Evolutionary conservation across 2,329 filamentous ascomycete genomes (phyloP).

Genomic region (Fusarium siculi): DNA sequence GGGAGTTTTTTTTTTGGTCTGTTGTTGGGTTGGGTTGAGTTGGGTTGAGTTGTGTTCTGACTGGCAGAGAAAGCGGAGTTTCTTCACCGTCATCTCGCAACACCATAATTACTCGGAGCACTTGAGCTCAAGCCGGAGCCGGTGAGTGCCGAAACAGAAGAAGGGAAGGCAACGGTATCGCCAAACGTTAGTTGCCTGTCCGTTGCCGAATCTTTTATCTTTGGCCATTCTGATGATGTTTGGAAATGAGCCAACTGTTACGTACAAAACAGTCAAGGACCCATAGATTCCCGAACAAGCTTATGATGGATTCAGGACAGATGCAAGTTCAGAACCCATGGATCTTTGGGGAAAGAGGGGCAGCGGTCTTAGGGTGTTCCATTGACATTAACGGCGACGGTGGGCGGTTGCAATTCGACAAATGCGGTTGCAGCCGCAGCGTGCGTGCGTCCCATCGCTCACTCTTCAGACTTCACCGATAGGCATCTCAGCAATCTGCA

Average conservation of each 20-base stretch:
- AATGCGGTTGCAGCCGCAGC: constrained; percentile 13
- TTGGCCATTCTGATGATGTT: constrained; percentile 10
- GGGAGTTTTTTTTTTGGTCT: constrained; percentile 13
- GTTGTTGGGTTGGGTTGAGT: neutral
- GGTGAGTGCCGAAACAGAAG: neutral
- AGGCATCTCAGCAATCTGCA: constrained; percentile 10
- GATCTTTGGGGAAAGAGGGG: constrained; percentile 13
- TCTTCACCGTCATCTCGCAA: constrained; percentile 19
- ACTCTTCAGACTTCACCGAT: constrained; percentile 1
- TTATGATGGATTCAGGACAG: constrained; percentile 1
- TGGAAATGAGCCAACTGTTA: constrained; percentile 35
- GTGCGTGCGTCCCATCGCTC: neutral
- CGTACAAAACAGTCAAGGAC: constrained; percentile 27
- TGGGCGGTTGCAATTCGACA: constrained; percentile 21
- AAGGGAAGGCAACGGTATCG: constrained; percentile 7
- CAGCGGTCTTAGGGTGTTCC: neutral
- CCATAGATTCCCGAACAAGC: constrained; percentile 1
- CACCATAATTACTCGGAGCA: neutral
- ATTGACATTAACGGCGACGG: neutral
- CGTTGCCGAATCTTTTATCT: neutral
- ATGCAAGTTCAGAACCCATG: too few relatives aligned
- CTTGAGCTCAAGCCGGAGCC: neutral
- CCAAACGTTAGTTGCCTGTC: constrained; percentile 5
- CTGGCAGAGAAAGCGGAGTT: constrained; percentile 25
- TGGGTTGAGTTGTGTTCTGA: neutral